Evolutionary conservation across 257 asterid species (phyloP).

Genomic region (Solanum lycopersicoides): DNA sequence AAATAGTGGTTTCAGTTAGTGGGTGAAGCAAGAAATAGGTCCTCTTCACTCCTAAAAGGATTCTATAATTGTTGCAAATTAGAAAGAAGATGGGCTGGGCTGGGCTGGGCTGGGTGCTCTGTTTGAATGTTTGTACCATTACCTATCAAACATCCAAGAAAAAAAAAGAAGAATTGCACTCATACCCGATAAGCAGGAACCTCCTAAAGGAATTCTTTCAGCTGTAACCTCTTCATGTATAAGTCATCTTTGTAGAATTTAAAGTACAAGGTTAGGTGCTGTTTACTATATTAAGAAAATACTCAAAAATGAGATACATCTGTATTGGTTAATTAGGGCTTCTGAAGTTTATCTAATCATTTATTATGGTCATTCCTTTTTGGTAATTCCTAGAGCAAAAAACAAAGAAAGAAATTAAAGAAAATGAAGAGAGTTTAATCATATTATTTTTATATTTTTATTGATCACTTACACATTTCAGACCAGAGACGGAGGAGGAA

Average conservation of each 20-base stretch:
- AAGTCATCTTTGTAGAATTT: not conserved
- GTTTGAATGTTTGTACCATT: not conserved
- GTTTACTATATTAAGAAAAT: not conserved
- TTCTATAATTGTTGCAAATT: not conserved
- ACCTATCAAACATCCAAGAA: not conserved
- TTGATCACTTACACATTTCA: constrained; percentile 26
- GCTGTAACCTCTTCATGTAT: not conserved
- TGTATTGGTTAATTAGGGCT: not conserved
- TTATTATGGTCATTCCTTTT: not conserved
- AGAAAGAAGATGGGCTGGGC: not conserved
- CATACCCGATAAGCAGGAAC: not conserved
- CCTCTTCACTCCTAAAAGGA: not conserved
- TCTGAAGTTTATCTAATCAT: not conserved
- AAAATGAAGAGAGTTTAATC: not conserved
- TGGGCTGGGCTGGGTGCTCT: not conserved
- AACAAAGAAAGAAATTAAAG: not conserved
- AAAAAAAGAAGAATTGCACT: not conserved
- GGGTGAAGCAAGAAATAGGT: not conserved
- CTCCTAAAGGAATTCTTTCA: not conserved
- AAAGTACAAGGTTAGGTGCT: not conserved
- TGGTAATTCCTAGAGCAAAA: not conserved
- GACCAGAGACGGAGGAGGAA: constrained; percentile 85
- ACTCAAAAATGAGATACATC: not conserved
- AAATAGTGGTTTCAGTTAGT: not conserved
- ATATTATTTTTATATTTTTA: constrained; percentile 4